Evolutionary conservation across 2,329 filamentous ascomycete species (phyloP), one percentile per base, ranked within the genome.

Genomic region (Phoma herbarum): DNA sequence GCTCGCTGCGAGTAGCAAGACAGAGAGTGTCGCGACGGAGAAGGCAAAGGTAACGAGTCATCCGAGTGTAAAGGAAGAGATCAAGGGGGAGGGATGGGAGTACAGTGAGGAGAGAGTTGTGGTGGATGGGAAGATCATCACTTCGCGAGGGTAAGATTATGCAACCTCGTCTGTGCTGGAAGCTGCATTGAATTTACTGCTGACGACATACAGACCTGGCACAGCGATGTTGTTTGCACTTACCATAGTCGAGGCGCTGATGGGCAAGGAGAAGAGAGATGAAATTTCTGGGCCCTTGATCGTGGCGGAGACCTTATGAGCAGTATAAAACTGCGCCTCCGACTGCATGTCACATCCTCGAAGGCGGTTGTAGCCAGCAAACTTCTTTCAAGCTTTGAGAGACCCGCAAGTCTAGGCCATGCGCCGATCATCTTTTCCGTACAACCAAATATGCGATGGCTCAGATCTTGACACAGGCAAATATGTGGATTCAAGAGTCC

Each of bases 201-300:
- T 29, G 9, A 28, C 8, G 12, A 12, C 20, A 35, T 33, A 16
- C n/a, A 76, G 74, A 39, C 76, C 77, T 7, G 77, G 77, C 2
- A 79, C 76, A 12, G 76, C 76, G 11, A 50, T 79, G 60, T 51
- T 70, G 10, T 79, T 78, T 49, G 65, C 75, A 9, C 64, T 79
- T n/a, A 74, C 69, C 5, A 76, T 79, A 57, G 76, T 78, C 2
- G 77, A 79, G 59, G 5, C 51, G 20, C 33, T 79, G 11, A 63
- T 58, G 35, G 79, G 80, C 22, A 76, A 73, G 54, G 80, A 79
- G 75, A 83, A 79, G 69, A 78, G 79, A 52, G 81, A 83, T 26
- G 82, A 81, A 9, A 79, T 84, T 45, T 77, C 83, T 26, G 79
- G 79, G 26, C 78, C 84, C 43, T 79, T 82, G 71, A 75, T 85